phyloP scores from a whole-genome alignment of 2,329 filamentous ascomycete species.

The Hymenoscyphus fructigenus region DNA sequence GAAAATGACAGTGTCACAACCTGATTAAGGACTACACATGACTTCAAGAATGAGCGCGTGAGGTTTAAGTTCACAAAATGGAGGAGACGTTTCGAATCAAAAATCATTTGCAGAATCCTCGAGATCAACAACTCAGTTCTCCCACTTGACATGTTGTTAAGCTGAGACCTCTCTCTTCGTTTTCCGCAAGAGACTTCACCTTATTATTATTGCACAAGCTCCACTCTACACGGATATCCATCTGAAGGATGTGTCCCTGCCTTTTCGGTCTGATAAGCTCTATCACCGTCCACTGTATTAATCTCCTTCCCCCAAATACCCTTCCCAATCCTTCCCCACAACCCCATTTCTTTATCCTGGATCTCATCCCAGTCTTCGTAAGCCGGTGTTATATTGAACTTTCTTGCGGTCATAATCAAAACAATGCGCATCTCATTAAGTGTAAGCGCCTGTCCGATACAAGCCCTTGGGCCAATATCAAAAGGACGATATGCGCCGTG shows the following conservation, averaged over 20 bases:
- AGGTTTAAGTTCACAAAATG: too few species aligned
- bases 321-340: background rate
- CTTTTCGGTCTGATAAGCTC: background rate
- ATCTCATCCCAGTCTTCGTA: background rate
- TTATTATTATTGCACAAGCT: background rate
- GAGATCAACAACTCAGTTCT: too few species aligned
- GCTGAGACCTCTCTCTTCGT: too few species aligned
- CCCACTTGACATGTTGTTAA: too few species aligned
- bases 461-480: background rate
- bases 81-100: too few species aligned
- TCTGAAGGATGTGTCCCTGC: background rate
- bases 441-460: background rate
- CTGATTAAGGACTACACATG: too few species aligned
- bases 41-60: too few species aligned
- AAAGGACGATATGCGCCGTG: background rate
- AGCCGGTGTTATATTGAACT: background rate
- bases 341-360: background rate
- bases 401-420: background rate
- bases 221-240: background rate
- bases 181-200: too few species aligned
- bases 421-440: background rate
- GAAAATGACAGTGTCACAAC: too few species aligned
- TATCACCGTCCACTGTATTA: background rate
- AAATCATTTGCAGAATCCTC: too few species aligned
- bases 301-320: background rate